phyloP scores from a whole-genome alignment of 2,329 filamentous ascomycete species.

The Penicillium sumatraense region DNA sequence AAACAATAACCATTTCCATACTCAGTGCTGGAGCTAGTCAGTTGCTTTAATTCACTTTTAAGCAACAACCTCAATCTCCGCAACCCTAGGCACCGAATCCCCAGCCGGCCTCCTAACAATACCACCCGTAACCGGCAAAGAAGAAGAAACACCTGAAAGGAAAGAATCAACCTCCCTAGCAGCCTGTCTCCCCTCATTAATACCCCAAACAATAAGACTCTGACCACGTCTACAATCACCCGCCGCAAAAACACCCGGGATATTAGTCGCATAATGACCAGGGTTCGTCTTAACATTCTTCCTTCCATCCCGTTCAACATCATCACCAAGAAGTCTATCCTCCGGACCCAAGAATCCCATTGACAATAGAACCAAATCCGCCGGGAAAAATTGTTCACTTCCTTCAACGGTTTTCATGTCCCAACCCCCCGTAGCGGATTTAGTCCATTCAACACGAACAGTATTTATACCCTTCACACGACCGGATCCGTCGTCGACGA shows the following conservation, averaged over 20 bases:
- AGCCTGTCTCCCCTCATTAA: conserved; percentile 93
- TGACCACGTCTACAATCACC: conserved; percentile 95
- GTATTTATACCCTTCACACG: conserved; percentile 96
- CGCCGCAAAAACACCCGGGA: conserved; percentile 87
- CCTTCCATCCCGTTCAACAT: conserved; percentile 85
- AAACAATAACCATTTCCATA: not conserved
- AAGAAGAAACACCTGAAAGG: conserved; percentile 75
- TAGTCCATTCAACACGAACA: conserved; percentile 93
- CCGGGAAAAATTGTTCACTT: conserved; percentile 93
- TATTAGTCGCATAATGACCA: conserved; percentile 85
- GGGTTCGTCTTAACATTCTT: conserved; percentile 96
- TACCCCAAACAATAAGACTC: conserved; percentile 96
- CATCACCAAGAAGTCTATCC: conserved; percentile 81
- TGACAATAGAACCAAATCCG: conserved; percentile 88
- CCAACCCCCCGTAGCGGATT: conserved; percentile 86
- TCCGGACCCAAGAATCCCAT: conserved; percentile 98
- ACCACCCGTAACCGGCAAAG: conserved; percentile 87
- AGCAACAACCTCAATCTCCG: conserved; percentile 35
- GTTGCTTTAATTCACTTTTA: conserved; percentile 17
- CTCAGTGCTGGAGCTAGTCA: not conserved
- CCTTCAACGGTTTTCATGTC: conserved; percentile 98
- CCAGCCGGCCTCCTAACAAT: conserved; percentile 79
- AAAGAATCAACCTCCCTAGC: conserved; percentile 90
- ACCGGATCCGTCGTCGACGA: conserved; percentile 84
- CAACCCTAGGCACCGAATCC: conserved; percentile 44